phyloP scores from a whole-genome alignment of 176 grass and related monocot genomes.

The maize (Zea mays) region DNA sequence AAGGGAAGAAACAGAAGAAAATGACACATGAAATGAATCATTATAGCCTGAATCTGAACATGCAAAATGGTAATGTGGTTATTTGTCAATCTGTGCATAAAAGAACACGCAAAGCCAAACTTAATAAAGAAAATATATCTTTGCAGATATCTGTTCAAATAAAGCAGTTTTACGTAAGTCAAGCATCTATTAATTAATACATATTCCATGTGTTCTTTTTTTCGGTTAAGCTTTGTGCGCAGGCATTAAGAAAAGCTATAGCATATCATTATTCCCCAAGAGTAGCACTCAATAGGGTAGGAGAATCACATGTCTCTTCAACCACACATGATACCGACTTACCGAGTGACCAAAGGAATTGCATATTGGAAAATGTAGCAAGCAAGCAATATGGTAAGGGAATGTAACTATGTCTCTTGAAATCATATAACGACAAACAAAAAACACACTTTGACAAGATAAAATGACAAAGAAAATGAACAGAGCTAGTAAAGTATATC shows the following conservation, averaged over 20 bases:
- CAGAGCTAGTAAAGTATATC: neutral
- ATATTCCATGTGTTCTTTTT: neutral
- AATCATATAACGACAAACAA: slow-evolving; percentile 11
- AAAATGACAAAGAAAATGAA: neutral
- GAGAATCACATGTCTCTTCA: neutral
- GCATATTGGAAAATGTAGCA: slow-evolving; percentile 1
- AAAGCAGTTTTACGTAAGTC: neutral
- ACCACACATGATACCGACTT: neutral
- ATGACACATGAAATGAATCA: neutral
- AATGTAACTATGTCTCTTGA: neutral
- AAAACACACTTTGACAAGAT: neutral
- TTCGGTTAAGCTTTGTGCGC: neutral
- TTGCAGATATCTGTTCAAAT: neutral
- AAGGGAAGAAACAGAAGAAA: slow-evolving; percentile 13
- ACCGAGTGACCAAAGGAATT: neutral
- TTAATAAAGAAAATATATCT: neutral
- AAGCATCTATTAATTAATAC: neutral
- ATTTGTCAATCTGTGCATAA: neutral
- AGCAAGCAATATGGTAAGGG: neutral
- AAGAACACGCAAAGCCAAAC: neutral
- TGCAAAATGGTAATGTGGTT: slow-evolving; percentile 1
- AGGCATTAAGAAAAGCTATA: neutral
- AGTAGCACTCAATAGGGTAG: neutral
- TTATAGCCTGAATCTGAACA: neutral
- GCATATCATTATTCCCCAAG: neutral